These are phyloP conservation scores for Emergomyces orientalis DNA, from an alignment of 2,329 filamentous ascomycete species.

Conservation along the genomic window DNA sequence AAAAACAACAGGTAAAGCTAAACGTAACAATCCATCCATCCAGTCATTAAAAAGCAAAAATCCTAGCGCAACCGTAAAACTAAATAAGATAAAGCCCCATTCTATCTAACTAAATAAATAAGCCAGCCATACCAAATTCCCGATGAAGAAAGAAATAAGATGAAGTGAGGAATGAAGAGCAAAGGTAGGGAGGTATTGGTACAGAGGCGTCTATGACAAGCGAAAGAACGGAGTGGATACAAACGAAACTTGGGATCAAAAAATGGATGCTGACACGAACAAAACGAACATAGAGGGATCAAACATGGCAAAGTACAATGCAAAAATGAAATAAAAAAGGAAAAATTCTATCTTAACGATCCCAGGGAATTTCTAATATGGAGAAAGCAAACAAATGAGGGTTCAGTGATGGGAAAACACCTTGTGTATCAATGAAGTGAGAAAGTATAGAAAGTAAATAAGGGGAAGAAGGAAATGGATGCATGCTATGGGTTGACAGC, in stretches of 20 bases:
- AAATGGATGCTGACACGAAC: slow-evolving; percentile 5
- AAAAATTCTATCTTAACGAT: slow-evolving; percentile 1
- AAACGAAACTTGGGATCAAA: background rate
- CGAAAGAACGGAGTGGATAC: background rate
- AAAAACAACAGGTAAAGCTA: background rate
- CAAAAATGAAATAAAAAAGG: background rate
- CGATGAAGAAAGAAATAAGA: slow-evolving; percentile 10
- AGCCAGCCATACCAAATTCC: background rate
- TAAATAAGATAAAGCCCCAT: background rate
- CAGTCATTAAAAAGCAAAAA: background rate
- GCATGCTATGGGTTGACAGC: slow-evolving; percentile 17
- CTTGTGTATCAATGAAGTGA: slow-evolving; percentile 1
- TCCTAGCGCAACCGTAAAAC: background rate
- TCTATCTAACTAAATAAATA: background rate
- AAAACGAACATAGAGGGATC: background rate
- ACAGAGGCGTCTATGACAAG: background rate
- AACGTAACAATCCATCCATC: background rate
- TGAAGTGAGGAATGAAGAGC: slow-evolving; percentile 1
- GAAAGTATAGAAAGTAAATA: slow-evolving; percentile 13
- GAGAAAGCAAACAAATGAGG: slow-evolving; percentile 43
- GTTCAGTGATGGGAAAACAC: slow-evolving; percentile 34
- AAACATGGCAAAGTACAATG: background rate
- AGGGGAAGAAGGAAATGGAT: slow-evolving; percentile 16
- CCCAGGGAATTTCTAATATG: slow-evolving; percentile 3
- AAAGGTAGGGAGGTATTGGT: background rate